Evolutionary conservation across 2,329 filamentous ascomycete genomes (phyloP).

Genomic region (Endoconidiophora laricicola): DNA sequence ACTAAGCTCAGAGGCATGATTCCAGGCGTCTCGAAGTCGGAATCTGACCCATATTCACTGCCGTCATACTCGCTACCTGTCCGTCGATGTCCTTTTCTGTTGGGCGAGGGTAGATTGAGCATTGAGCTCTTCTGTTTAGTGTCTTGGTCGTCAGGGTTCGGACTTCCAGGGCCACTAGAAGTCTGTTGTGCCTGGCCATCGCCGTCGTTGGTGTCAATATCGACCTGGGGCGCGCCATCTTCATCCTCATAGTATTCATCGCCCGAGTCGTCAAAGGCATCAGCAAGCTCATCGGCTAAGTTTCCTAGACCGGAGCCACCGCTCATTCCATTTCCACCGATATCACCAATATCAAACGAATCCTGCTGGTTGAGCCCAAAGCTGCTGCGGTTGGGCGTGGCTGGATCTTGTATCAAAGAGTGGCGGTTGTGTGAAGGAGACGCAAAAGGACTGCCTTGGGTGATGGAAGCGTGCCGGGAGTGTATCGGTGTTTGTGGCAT

Average conservation of each 20-base stretch:
- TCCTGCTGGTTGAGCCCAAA: constrained; percentile 29
- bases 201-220: constrained; percentile 19
- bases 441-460: constrained; percentile 22
- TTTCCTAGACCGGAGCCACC: constrained; percentile 50
- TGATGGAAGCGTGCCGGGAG: constrained; percentile 39
- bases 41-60: constrained; percentile 58
- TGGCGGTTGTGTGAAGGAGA: constrained; percentile 18
- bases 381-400: constrained; percentile 31
- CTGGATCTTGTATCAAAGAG: constrained; percentile 33
- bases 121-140: constrained; percentile 23
- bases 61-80: constrained; percentile 49
- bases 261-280: constrained; percentile 50
- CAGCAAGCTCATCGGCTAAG: constrained; percentile 64
- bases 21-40: constrained; percentile 51
- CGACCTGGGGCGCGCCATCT: constrained; percentile 19
- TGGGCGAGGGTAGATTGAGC: constrained; percentile 28
- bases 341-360: constrained; percentile 28
- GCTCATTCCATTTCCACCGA: constrained; percentile 22
- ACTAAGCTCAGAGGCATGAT: constrained; percentile 46
- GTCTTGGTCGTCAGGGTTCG: constrained; percentile 13
- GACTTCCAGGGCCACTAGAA: constrained; percentile 2
- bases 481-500: constrained; percentile 41
- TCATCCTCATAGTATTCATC: constrained; percentile 38
- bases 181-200: neutral
- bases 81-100: constrained; percentile 32